Percentiles rank a stretch among this genome's conserved stretches.
Evolutionary conservation across 164 flowering plant genomes (phyloP).

Genomic region (Dillenia suffruticosa): DNA sequence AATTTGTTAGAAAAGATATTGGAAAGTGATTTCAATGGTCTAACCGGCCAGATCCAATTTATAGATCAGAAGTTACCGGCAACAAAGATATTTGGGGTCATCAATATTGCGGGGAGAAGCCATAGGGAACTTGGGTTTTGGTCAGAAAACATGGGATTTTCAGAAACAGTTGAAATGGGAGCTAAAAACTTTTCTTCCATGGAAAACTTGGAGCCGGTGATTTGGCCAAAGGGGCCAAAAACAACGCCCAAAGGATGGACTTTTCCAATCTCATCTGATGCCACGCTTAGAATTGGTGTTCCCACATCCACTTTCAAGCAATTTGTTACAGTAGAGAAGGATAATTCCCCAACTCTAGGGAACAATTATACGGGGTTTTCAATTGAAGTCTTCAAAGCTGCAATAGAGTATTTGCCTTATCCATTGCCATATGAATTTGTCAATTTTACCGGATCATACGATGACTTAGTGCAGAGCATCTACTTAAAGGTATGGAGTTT

Average conservation of each 20-base stretch:
- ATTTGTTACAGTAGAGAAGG: slow-evolving; percentile 1
- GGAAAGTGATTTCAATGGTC: slow-evolving; percentile 22
- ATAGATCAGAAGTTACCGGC: slow-evolving; percentile 2
- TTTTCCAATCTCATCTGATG: not conserved
- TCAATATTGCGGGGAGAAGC: slow-evolving; percentile 27
- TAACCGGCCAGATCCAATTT: slow-evolving; percentile 30
- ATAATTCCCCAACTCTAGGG: not conserved
- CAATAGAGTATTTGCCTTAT: slow-evolving; percentile 9
- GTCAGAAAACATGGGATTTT: not conserved
- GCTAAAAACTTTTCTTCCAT: slow-evolving; percentile 7
- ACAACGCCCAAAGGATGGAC: slow-evolving; percentile 20
- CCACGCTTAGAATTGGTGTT: slow-evolving; percentile 17
- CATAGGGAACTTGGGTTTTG: slow-evolving; percentile 14
- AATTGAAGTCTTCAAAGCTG: slow-evolving; percentile 20
- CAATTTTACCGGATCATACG: slow-evolving; percentile 17
- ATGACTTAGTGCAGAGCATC: slow-evolving; percentile 7
- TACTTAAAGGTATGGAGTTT: too few relatives aligned
- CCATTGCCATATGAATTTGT: slow-evolving; percentile 12
- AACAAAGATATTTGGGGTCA: slow-evolving; percentile 10
- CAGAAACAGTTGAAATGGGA: not conserved
- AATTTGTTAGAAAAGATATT: not conserved
- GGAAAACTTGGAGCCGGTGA: slow-evolving; percentile 13
- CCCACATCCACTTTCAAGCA: slow-evolving; percentile 1
- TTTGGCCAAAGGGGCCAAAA: slow-evolving; percentile 20
- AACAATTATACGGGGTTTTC: slow-evolving; percentile 14